These are phyloP conservation scores for Podaxis sp. DNA, from an alignment of 768 basidiomycete species.

Conservation along the genomic window DNA sequence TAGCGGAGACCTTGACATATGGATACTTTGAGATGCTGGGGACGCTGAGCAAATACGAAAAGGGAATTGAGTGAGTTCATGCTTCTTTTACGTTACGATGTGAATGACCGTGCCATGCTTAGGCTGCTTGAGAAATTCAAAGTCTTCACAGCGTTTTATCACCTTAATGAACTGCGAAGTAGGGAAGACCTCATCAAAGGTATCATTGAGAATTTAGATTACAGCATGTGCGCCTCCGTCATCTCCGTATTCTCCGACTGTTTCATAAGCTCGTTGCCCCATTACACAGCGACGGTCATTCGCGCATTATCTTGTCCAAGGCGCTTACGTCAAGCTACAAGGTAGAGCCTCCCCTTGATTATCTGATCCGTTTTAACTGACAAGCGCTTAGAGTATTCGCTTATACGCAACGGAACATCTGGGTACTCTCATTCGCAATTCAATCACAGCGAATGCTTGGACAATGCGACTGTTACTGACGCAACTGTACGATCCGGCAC, in stretches of 20 bases:
- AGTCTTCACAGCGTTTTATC: constrained; percentile 95
- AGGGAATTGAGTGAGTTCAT: constrained; percentile 79
- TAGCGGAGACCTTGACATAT: constrained; percentile 80
- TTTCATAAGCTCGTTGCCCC: constrained; percentile 11
- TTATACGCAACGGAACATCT: constrained; percentile 87
- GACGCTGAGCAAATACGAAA: constrained; percentile 80
- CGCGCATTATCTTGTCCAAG: constrained; percentile 90
- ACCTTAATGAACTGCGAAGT: constrained; percentile 85
- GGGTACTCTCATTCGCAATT: constrained; percentile 73
- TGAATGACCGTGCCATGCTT: constrained; percentile 7
- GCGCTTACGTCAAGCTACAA: constrained; percentile 93
- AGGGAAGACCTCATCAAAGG: constrained; percentile 91
- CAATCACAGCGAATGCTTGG: constrained; percentile 75
- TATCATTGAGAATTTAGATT: constrained; percentile 91
- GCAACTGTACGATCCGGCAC: constrained; percentile 90
- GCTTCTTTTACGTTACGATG: neutral
- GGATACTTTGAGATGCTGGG: constrained; percentile 98
- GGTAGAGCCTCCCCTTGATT: constrained; percentile 37
- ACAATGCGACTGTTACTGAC: constrained; percentile 88
- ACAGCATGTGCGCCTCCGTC: constrained; percentile 65
- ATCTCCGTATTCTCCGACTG: neutral
- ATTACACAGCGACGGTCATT: constrained; percentile 79
- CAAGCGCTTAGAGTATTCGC: constrained; percentile 69
- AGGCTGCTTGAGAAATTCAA: constrained; percentile 90
- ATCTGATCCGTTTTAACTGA: neutral